Evolutionary conservation across 176 grass and related monocot species (phyloP).

Genomic region (Ampelocalamus luodianensis): DNA sequence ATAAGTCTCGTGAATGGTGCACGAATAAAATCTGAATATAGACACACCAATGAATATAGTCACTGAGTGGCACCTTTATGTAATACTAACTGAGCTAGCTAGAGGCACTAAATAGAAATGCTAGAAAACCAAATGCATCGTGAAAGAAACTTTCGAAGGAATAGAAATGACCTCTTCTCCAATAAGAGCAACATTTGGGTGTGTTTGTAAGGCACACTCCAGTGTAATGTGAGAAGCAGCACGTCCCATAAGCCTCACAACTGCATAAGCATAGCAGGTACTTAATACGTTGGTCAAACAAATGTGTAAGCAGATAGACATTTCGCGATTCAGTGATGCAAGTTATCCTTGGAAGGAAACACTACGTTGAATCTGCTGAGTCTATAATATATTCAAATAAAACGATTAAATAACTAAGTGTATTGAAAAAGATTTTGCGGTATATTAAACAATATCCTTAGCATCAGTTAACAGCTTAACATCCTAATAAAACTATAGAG

Average conservation of each 20-base stretch:
- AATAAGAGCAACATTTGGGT: slow-evolving; percentile 90
- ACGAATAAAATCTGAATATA: not conserved
- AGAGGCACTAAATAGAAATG: not conserved
- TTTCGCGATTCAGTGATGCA: not conserved
- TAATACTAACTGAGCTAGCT: not conserved
- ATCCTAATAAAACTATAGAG: not conserved
- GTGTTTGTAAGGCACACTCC: slow-evolving; percentile 93
- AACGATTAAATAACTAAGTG: not conserved
- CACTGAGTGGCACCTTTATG: not conserved
- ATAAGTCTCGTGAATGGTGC: not conserved
- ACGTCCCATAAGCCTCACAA: slow-evolving; percentile 99
- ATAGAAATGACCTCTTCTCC: slow-evolving; percentile 81
- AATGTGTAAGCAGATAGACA: not conserved
- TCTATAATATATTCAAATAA: not conserved
- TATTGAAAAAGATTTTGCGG: not conserved
- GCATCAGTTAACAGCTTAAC: not conserved
- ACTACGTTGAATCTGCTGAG: not conserved
- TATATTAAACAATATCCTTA: not conserved
- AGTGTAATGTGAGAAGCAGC: slow-evolving; percentile 99
- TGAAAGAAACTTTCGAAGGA: not conserved
- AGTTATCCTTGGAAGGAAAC: not conserved
- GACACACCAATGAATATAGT: not conserved
- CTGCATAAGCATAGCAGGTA: slow-evolving; percentile 47
- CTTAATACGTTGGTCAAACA: slow-evolving; percentile 5
- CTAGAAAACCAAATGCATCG: not conserved